A percentile compares a stretch with the other conserved stretches of the same genome.
These are phyloP conservation scores for Xylona heveae DNA, from an alignment of 495 filamentous ascomycete genomes.

Conservation along the genomic window DNA sequence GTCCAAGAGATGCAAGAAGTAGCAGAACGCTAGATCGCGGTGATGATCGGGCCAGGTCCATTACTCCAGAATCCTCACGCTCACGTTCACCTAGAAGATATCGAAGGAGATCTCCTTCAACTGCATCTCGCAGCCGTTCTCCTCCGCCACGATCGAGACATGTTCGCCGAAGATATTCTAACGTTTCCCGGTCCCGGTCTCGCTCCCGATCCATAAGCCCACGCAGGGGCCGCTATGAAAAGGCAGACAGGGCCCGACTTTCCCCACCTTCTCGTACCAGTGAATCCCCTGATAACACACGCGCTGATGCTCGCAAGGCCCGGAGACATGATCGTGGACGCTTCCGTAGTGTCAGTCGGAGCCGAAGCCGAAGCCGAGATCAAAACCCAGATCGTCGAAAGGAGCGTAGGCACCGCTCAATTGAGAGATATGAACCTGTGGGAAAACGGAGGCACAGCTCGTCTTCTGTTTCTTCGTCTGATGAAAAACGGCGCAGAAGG, in stretches of 20 bases:
- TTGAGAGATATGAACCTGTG: constrained; percentile 29
- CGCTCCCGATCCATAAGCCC: constrained; percentile 11
- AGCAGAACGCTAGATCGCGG: constrained; percentile 23
- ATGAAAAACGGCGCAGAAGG: constrained; percentile 26
- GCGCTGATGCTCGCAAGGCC: constrained; percentile 30
- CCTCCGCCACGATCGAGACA: constrained; percentile 12
- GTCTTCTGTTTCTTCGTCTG: constrained; percentile 28
- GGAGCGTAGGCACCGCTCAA: constrained; percentile 21
- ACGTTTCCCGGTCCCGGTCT: constrained; percentile 13
- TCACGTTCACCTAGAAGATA: constrained; percentile 41
- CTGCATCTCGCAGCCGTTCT: constrained; percentile 11
- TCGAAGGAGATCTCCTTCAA: constrained; percentile 16
- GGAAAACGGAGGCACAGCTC: constrained; percentile 25
- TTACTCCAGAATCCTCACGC: constrained; percentile 26
- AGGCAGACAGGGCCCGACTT: constrained; percentile 5
- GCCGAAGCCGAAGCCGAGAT: constrained; percentile 20
- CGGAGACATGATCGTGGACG: too few species aligned
- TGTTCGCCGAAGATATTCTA: constrained; percentile 7
- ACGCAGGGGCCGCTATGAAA: background rate
- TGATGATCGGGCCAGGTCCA: constrained; percentile 29
- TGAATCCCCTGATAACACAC: constrained; percentile 18
- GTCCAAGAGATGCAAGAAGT: constrained; percentile 17
- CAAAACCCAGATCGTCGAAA: constrained; percentile 4
- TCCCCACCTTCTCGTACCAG: constrained; percentile 19
- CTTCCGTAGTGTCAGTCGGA: constrained; percentile 18